Evolutionary conservation across 2,329 filamentous ascomycete genomes (phyloP), one percentile per base, ranked within the genome.

Genomic region (Berkeleyomyces rouxiae): DNA sequence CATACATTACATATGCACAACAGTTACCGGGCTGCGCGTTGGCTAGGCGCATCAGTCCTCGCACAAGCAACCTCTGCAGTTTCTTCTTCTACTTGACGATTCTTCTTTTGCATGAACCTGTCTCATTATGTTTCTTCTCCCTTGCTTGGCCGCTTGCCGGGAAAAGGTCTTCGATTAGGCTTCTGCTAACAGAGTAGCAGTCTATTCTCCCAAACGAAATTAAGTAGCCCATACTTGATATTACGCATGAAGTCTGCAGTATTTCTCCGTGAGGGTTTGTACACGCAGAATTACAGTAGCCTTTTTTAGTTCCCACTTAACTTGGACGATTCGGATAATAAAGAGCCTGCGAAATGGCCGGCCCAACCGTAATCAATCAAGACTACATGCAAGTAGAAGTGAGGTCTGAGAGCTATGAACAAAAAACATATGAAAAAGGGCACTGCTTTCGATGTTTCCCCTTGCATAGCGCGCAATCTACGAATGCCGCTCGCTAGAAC

Each of bases 381-480:
- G 1, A 23, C 23, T 13, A 16, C 23, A 6, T n/a, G n/a, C 1
- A n/a, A 47, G 2, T 47, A 47, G n/a, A 9, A 47, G 5, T n/a
- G 44, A n/a, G 49, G 49, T 39, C 49, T 31, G 10, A 55, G 49
- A 37, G 13, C 43, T 11, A 39, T 33, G 39, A n/a, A 6, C 11
- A 55, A 55, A 53, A 33, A 31, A n/a, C 9, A 4, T n/a, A 55
- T 7, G 23, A 58, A 33, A 16, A 7, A 55, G 16, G 23, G 42
- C 47, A 59, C 47, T 49, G 43, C 13, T 37, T 59, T 44, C 57
- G 42, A 37, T 33, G 40, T 36, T 46, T 59, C 43, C 58, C 43
- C 58, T 59, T 49, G 58, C 42, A 59, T 47, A 59, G 4, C 37
- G n/a, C 23, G 44, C 36, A 59, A 47, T 59, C 11, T 59, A 33